phyloP scores from a whole-genome alignment of 2,329 filamentous ascomycete genomes.

The Cephalotrichum gorgonifer region DNA sequence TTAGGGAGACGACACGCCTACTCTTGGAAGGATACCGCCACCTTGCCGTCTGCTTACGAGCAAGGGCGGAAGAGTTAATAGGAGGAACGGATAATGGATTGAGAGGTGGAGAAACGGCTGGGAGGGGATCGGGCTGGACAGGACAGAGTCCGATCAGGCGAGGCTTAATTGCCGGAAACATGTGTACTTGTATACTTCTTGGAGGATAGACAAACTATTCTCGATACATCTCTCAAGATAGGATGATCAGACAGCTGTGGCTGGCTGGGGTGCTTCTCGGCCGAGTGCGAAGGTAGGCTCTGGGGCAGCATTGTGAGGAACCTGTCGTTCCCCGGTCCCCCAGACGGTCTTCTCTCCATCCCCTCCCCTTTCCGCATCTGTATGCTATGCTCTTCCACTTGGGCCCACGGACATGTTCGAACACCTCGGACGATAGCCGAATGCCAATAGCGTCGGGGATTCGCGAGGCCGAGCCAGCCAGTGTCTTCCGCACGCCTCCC shows the following conservation, averaged over 20 bases:
- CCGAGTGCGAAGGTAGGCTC: no score
- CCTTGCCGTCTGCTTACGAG: not conserved
- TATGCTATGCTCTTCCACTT: not conserved
- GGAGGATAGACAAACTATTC: constrained; percentile 31
- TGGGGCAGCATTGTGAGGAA: no score
- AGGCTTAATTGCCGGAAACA: constrained; percentile 8
- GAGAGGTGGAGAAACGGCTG: not conserved
- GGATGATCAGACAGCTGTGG: not conserved
- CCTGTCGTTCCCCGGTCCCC: not conserved
- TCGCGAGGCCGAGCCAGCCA: not conserved
- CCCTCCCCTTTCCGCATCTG: not conserved
- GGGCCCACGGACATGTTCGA: not conserved
- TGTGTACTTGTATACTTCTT: constrained; percentile 32
- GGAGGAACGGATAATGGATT: not conserved
- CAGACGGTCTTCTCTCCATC: not conserved
- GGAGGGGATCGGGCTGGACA: constrained; percentile 3
- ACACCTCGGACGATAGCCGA: not conserved
- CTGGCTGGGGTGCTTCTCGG: not conserved
- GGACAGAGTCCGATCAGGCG: constrained; percentile 2
- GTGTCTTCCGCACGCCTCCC: not conserved
- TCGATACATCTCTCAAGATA: constrained; percentile 29
- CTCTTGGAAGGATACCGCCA: not conserved
- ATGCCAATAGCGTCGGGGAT: not conserved
- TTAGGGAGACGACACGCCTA: not conserved
- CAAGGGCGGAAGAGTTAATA: not conserved